These are phyloP conservation scores for Agroathelia rolfsii DNA, from an alignment of 1,284 basidiomycete genomes.

Conservation along the genomic window DNA sequence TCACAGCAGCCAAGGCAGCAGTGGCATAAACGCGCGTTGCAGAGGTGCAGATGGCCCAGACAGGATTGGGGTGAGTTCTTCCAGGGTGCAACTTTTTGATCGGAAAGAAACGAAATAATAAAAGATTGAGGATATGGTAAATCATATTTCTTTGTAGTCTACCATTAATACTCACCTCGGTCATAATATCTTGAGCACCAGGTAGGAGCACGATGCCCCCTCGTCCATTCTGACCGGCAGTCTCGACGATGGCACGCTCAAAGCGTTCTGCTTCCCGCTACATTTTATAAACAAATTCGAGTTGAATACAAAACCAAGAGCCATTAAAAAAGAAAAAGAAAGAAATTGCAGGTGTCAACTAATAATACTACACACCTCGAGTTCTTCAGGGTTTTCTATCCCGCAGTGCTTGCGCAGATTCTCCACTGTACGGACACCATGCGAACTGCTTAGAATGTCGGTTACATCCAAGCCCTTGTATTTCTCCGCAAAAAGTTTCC, in stretches of 20 bases:
- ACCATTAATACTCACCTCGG: slow-evolving; percentile 27
- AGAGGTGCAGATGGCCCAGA: slow-evolving; percentile 63
- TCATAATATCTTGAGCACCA: slow-evolving; percentile 45
- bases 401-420: slow-evolving; percentile 67
- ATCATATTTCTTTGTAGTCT: neutral
- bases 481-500: slow-evolving; percentile 52
- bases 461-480: slow-evolving; percentile 57
- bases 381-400: slow-evolving; percentile 54
- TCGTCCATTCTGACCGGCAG: slow-evolving; percentile 39
- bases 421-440: slow-evolving; percentile 75
- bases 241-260: slow-evolving; percentile 54
- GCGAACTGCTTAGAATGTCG: slow-evolving; percentile 61
- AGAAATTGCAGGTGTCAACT: too few relatives aligned
- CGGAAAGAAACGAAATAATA: neutral
- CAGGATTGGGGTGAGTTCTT: slow-evolving; percentile 37
- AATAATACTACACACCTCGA: slow-evolving; percentile 43
- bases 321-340: neutral
- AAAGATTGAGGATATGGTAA: neutral
- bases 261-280: slow-evolving; percentile 58
- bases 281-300: slow-evolving; percentile 26
- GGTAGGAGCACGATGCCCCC: slow-evolving; percentile 55
- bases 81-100: slow-evolving; percentile 31
- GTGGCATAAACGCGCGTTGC: slow-evolving; percentile 52
- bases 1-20: slow-evolving; percentile 41
- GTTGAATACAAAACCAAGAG: neutral